Conservation (phyloP, 495 filamentous ascomycete species). For the Talaromyces adpressus region DNA sequence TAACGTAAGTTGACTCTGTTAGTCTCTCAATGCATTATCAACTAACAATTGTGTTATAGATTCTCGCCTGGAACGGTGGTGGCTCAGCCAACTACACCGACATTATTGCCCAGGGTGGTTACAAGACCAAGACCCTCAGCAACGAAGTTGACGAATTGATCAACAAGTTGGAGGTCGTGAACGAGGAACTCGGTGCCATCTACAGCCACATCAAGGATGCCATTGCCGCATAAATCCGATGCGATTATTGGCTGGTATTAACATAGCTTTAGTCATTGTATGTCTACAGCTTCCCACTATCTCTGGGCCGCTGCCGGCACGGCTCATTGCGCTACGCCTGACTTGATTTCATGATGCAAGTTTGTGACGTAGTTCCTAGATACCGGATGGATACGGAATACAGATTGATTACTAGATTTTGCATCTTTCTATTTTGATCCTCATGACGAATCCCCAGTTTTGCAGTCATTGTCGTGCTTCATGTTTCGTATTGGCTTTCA, state of each 20-base stretch:
- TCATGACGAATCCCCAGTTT: not conserved
- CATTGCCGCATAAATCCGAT: conserved; percentile 28
- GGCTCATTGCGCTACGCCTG: not conserved
- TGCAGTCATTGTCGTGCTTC: not conserved
- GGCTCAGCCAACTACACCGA: conserved; percentile 83
- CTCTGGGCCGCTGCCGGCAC: not conserved
- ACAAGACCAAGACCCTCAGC: conserved; percentile 16
- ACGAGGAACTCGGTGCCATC: conserved; percentile 35
- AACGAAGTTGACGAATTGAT: conserved; percentile 25
- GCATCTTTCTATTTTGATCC: not conserved
- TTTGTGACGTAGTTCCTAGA: not conserved
- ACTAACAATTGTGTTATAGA: conserved; percentile 42
- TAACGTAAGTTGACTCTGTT: conserved; percentile 47
- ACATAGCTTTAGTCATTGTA: not conserved
- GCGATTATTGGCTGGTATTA: not conserved
- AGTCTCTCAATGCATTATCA: not conserved
- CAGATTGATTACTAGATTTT: not conserved
- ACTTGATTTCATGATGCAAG: not conserved
- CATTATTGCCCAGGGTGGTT: conserved; percentile 61
- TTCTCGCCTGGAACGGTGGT: conserved; percentile 99
- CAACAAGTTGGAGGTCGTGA: conserved; percentile 28
- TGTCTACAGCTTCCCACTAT: not conserved
- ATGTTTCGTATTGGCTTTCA: not conserved
- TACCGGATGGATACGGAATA: not conserved
- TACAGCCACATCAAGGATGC: conserved; percentile 42